Evolutionary conservation across 331 rosid genomes (phyloP).

Genomic region (Cydonia oblonga): DNA sequence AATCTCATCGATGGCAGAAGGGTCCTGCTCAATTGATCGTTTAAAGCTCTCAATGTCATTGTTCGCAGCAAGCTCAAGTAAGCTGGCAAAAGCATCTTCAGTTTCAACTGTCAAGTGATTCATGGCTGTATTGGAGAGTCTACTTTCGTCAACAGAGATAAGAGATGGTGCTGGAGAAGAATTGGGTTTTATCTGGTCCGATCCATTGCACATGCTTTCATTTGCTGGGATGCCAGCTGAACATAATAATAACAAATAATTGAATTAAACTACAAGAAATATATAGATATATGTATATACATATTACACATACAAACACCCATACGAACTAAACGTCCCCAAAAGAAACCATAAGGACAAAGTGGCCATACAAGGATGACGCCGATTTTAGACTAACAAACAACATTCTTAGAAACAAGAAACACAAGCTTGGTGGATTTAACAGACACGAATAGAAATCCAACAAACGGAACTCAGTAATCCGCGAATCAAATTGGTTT

Average conservation of each 20-base stretch:
- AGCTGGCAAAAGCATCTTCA: conserved; percentile 67
- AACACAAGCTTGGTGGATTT: background rate
- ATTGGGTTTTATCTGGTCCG: conserved; percentile 24
- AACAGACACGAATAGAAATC: background rate
- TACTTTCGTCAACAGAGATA: conserved; percentile 10
- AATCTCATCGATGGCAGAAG: conserved; percentile 58
- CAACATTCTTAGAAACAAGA: background rate
- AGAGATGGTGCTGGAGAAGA: conserved; percentile 7
- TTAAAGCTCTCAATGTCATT: conserved; percentile 63
- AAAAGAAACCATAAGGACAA: background rate
- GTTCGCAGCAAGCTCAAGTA: conserved; percentile 86
- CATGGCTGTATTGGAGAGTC: conserved; percentile 33
- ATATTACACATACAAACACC: background rate
- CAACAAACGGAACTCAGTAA: background rate
- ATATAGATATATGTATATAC: background rate
- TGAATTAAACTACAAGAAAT: background rate
- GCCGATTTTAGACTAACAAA: background rate
- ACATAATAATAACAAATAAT: background rate
- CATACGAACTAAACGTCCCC: background rate
- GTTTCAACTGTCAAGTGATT: conserved; percentile 65
- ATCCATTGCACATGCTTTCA: conserved; percentile 54
- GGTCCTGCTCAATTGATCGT: conserved; percentile 52
- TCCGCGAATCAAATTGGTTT: background rate
- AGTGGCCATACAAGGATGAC: background rate
- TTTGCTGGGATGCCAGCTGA: conserved; percentile 11